Evolutionary conservation across 2,329 filamentous ascomycete species (phyloP), one percentile per base, ranked within the genome.

Genomic region (Xylaria sp.): DNA sequence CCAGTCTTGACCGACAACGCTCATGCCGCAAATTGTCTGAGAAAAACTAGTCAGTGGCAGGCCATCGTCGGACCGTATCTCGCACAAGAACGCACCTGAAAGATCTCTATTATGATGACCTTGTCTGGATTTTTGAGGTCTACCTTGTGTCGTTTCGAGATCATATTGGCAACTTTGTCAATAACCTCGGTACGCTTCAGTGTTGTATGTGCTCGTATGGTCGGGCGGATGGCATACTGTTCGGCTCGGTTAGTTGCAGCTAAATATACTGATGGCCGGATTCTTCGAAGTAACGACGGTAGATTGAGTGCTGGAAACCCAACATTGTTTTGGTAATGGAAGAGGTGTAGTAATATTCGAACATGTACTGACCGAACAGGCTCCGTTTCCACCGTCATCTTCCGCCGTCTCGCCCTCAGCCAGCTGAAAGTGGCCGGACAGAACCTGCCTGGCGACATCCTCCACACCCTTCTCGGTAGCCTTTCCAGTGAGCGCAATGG

Each of bases 221-320:
- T 91, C n/a, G 91, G 89, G 54, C 93, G 89, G 73, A 97, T 94
- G n/a, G 92, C 93, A 80, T 94, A 96, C 92, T 95, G 60, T 67
- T 51, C 4, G n/a, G 20, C 6, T 43, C 61, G 52, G 66, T 74
- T 51, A 72, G 64, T 46, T 33, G 8, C 20, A 31, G 15, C 55
- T 31, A 31, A 23, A 56, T 20, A 39, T 28, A 28, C 25, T 33
- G 7, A 23, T 13, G n/a, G 20, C 9, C 2, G 13, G n/a, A 39
- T 28, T 23, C 12, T 46, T 39, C 18, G 46, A 56, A 23, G 23
- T 9, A 2, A 18, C 1, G 13, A 39, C 62, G n/a, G 15, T 1
- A 46, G 12, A 4, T 43, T 18, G 43, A 13, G 68, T 51, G 25
- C 56, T 58, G 52, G 1, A 10, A 20, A 48, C 8, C 28, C 28